Evolutionary conservation across 768 basidiomycete genomes (phyloP).

Genomic region (Coprinopsis sp.): DNA sequence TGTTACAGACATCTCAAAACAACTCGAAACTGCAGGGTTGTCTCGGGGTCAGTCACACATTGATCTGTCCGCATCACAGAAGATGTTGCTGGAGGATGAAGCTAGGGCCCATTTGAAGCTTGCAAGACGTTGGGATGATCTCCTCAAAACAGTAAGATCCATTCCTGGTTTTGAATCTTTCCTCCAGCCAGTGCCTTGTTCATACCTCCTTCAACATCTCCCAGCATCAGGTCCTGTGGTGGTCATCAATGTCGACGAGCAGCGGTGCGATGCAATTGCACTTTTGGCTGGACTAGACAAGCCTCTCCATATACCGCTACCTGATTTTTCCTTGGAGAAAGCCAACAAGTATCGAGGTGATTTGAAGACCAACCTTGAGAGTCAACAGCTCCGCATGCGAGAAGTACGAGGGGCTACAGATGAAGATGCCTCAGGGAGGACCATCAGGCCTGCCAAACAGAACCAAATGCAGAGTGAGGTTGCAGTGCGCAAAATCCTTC

Average conservation of each 20-base stretch:
- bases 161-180: slow-evolving; percentile 15
- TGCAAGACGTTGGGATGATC: slow-evolving; percentile 12
- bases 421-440: too few relatives aligned
- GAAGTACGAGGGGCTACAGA: too few relatives aligned
- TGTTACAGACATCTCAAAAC: slow-evolving; percentile 6
- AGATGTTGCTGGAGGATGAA: slow-evolving; percentile 6
- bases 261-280: slow-evolving; percentile 19
- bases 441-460: too few relatives aligned
- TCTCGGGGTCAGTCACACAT: background rate
- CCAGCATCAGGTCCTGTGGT: slow-evolving; percentile 5
- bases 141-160: slow-evolving; percentile 6
- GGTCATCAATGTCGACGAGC: slow-evolving; percentile 10
- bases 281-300: slow-evolving; percentile 9
- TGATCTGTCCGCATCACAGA: background rate
- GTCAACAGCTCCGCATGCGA: too few relatives aligned
- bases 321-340: slow-evolving; percentile 8
- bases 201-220: slow-evolving; percentile 1
- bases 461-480: too few relatives aligned
- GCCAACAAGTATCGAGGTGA: slow-evolving; percentile 4
- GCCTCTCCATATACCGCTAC: slow-evolving; percentile 17
- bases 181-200: slow-evolving; percentile 7
- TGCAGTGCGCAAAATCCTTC: too few relatives aligned
- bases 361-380: background rate
- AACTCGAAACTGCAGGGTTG: slow-evolving; percentile 9
- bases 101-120: slow-evolving; percentile 9